Base-by-base conservation (phyloP, 1,284 basidiomycete genomes). In the Cutaneotrichosporon daszewskae region DNA sequence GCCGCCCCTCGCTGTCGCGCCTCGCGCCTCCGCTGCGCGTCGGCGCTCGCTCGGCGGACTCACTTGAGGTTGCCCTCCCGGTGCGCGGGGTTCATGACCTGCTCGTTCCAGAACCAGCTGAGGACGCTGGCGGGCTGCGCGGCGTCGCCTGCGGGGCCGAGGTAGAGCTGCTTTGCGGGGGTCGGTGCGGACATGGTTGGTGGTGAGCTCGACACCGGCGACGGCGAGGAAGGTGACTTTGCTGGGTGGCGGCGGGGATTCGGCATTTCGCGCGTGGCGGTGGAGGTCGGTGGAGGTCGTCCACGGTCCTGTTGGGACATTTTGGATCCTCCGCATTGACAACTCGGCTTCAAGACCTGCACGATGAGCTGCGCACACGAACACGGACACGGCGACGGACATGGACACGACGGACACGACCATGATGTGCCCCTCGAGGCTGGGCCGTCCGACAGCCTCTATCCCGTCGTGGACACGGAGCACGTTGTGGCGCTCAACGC, bases 401-500 rank as follows among this genome's bases (percentile, higher is more conserved):
- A 48, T 12, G 57, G 41, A 6, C 55, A 59, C 23, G 49, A 58
- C 22, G 61, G 51, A n/a, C 66, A 69, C 48, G 60, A 58, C 19
- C 66, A 71, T 43, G 68, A 69, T 33, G 59, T 65, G 6, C 70
- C 70, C 3, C 53, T 66, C 8, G 53, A 54, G 23, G 48, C 60
- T 4, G 68, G 68, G 18, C 68, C 69, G 5, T 43, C 59, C n/a
- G 66, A 65, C 37, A 59, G 53, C 24, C 53, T 72, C 13, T 72
- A 53, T 45, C 18, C 34, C 13, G 61, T 66, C 32, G 59, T 72
- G 19, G 68, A 72, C 44, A 42, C 62, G n/a, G 57, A 58, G 17
- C 58, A 72, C 44, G 70, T 72, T n/a, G 53, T 51, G 1, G 68
- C 65, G 9, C 39, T 72, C 42, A 72, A 72, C 42, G 68, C 66